Evolutionary conservation across 495 filamentous ascomycete species (phyloP).

Genomic region (Penicillium malachiteum): DNA sequence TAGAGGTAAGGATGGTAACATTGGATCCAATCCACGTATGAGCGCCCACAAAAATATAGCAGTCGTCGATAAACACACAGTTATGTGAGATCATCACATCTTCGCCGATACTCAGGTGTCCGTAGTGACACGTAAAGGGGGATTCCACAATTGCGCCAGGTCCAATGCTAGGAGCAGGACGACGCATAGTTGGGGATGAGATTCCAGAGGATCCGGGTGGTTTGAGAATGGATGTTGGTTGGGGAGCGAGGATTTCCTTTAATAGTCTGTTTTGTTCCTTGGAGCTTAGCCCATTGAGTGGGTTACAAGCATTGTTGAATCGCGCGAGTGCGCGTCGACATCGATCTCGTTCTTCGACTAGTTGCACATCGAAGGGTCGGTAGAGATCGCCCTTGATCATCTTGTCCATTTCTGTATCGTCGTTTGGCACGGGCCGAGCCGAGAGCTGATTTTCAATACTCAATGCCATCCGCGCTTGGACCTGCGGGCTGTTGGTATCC

Average conservation of each 20-base stretch:
- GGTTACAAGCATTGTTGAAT: constrained; percentile 88
- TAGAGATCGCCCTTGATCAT: constrained; percentile 87
- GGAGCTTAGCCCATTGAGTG: constrained; percentile 68
- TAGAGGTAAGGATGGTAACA: constrained; percentile 80
- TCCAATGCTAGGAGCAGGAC: constrained; percentile 49
- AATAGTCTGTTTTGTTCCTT: constrained; percentile 80
- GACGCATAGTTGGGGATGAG: constrained; percentile 5
- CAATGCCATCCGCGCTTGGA: constrained; percentile 46
- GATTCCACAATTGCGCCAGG: constrained; percentile 78
- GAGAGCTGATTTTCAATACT: constrained; percentile 48
- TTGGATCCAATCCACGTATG: constrained; percentile 80
- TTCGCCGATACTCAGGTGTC: constrained; percentile 85
- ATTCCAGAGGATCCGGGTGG: constrained; percentile 38
- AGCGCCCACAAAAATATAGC: constrained; percentile 70
- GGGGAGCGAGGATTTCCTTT: constrained; percentile 62
- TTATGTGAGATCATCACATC: constrained; percentile 83
- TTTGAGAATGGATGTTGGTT: constrained; percentile 44
- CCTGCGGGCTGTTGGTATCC: constrained; percentile 45
- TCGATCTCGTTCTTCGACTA: constrained; percentile 81
- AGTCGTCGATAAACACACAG: constrained; percentile 83
- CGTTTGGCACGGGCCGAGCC: constrained; percentile 18
- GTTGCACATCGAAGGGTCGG: constrained; percentile 70
- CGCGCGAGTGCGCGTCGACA: constrained; percentile 82
- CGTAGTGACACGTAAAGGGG: constrained; percentile 93
- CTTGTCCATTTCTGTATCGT: constrained; percentile 84